Base-by-base conservation (phyloP, 768 basidiomycete genomes). In the Tylopilus felleus region DNA sequence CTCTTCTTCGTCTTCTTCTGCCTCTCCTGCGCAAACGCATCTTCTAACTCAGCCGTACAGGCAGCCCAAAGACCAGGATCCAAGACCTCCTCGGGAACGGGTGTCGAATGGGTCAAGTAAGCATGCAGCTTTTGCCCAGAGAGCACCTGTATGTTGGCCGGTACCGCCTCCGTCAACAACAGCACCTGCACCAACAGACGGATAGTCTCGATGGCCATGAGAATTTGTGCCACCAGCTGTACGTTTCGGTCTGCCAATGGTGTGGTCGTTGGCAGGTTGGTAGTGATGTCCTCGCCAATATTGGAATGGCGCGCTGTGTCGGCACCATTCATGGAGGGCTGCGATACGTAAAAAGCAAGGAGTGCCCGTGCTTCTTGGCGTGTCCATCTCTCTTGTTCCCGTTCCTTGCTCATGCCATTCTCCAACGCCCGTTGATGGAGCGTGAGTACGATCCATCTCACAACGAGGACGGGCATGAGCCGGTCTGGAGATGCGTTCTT, bases 311-410 rank as follows among this genome's bases (percentile, higher is more conserved):
- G 13, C 10, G 56, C 65, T 67, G 64, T 67, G 21, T 44, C 25
- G 17, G 5, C 35, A 12, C 19, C 27, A 4, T 17, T 8, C 4
- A 1, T 31, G 52, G 54, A 57, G 56, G 52, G 55, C 21, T 51
- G 45, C 21, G 35, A 40, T 44, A 51, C 36, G 66, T 83, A 82
- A 29, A 82, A 74, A 0, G 79, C 72, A 40, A 91, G 74, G 62
- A 89, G 76, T 27, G 80, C 81, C 4, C 63, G 73, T 4, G 80
- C 85, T 65, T 93, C 90, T 6, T 68, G 71, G 56, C 68, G 74
- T 0, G 83, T 85, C 90, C 90, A 93, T 23, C 80, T 74, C 64
- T 88, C 88, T 58, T 75, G 77, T 55, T 84, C 80, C 38, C 81
- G 77, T n/a, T 81, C 84, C 61, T 77, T 81, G 56, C 73, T 81